phyloP scores from a whole-genome alignment of 2,329 filamentous ascomycete species.

The Cladosporium sp. region DNA sequence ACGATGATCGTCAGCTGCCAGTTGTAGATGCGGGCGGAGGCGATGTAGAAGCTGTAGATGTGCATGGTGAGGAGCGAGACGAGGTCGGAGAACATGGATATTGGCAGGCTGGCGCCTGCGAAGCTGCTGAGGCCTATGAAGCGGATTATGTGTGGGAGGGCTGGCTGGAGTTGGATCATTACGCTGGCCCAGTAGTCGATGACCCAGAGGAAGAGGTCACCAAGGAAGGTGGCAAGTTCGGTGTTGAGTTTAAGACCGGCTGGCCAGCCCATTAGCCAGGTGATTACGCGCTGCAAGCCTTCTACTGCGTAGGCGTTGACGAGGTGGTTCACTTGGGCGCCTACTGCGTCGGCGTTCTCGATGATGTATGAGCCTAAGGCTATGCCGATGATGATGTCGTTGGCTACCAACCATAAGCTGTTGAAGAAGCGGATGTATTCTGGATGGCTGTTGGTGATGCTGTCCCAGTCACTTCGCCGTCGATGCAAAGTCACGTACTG shows the following conservation, averaged over 20 bases:
- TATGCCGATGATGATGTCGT: conserved; percentile 98
- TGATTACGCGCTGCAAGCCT: conserved; percentile 80
- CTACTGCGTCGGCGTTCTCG: conserved; percentile 84
- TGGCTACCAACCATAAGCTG: conserved; percentile 94
- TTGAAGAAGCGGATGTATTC: conserved; percentile 99
- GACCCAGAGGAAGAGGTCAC: conserved; percentile 95
- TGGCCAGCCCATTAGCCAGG: conserved; percentile 93
- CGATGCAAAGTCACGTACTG: conserved; percentile 90
- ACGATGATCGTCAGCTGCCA: conserved; percentile 97
- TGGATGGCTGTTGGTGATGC: conserved; percentile 88
- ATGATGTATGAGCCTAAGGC: conserved; percentile 95
- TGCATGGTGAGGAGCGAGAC: conserved; percentile 88
- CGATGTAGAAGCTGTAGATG: conserved; percentile 97
- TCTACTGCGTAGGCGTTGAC: conserved; percentile 81
- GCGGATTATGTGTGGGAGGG: conserved; percentile 81
- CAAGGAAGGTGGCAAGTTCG: conserved; percentile 87
- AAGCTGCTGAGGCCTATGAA: conserved; percentile 93
- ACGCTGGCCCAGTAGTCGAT: conserved; percentile 95
- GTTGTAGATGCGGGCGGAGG: conserved; percentile 93
- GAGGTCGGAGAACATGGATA: conserved; percentile 90
- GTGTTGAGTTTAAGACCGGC: conserved; percentile 93
- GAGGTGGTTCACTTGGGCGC: conserved; percentile 69
- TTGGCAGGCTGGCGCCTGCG: conserved; percentile 92
- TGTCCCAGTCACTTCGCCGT: conserved; percentile 88
- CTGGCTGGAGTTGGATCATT: conserved; percentile 70